Base-by-base conservation (phyloP, 2,329 filamentous ascomycete genomes). In the Tolypocladium nubicola region DNA sequence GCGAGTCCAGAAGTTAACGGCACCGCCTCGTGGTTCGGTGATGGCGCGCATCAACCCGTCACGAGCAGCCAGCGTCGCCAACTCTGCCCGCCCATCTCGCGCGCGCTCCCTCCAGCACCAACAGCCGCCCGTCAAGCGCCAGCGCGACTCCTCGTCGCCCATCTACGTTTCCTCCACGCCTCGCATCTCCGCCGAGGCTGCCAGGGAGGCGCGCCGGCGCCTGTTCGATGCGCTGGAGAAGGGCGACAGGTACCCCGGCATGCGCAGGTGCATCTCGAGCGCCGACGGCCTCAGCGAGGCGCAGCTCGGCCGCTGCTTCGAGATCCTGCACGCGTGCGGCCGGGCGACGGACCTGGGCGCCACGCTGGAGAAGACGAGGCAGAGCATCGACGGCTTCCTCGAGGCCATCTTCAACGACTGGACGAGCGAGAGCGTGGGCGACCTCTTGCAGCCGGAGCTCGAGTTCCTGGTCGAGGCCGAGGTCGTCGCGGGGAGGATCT, bases 321-420 rank as follows among this genome's bases (percentile, higher is more conserved):
- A 71, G 35, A 67, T 71, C 23, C 61, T 71, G 4, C 67, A 71
- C 33, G 69, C 67, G 0, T 71, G 69, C 13, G 65, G 67, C 0
- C 33, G 53, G 0, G 67, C 69, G 5, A 70, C 67, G 1, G 62
- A 70, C 3, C 41, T 54, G 0, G 56, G 55, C 4, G 62, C 66
- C 2, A 65, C 61, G 1, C 54, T 68, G 21, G 45, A 56, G 0
- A 62, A 62, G 35, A 70, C 69, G 0, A 60, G 62, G 13, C 61
- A 63, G 21, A 71, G 67, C 8, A 67, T 71, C 55, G 69, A 71
- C 26, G 63, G 65, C 1, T 71, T 71, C 37, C 55, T 71, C 37
- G 64, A 64, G 0, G 69, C 69, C 16, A 58, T 70, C 0, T 71
- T 71, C 57, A 64, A 64, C 7, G 58, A 62, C 2, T 71, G 69